Base-by-base conservation (phyloP, 345 rosid species). In the Euphorbia pulcherrima region DNA sequence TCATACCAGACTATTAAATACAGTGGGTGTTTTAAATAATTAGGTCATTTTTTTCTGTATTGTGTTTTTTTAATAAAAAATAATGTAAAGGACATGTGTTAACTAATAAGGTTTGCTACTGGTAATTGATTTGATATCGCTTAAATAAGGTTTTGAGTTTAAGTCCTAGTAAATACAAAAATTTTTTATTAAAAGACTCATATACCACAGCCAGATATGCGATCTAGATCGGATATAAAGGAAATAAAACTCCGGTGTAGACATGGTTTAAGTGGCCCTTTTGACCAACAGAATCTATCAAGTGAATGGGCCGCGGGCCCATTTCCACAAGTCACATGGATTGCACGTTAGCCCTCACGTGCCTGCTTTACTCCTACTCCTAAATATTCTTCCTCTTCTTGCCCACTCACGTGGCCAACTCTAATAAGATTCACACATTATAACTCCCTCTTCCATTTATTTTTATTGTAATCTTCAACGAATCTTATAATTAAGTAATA, bases 331-430 rank as follows among this genome's bases (percentile, higher is more conserved):
- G 12, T 65, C 96, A 84, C 91, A 77, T 86, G 91, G 91, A 53
- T 74, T 75, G 79, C 89, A 84, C 83, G 87, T 80, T 78, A 74
- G 11, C 35, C 53, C 81, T 86, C 91, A 81, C 87, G 84, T 84
- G 91, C 87, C 86, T 69, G 54, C 73, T 81, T 81, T 82, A 51
- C n/a, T n/a, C n/a, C n/a, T n/a, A 73, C 87, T 88, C 80, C 78
- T 26, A 29, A 64, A 67, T 68, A 77, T 75, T 85, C 53, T 26
- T 33, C 18, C 17, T 46, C 24, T 3, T 7, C 8, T 21, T 2
- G 33, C 16, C 16, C 10, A 6, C 52, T 71, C 66, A 29, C 73
- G 24, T 67, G 81, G 23, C 62, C 54, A 50, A 50, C 59, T 4
- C 72, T 26, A 16, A 1, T 28, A 3, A 29, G 10, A 48, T 65